Percentiles rank a stretch among this genome's conserved stretches.
These are phyloP conservation scores for Claviceps pusilla DNA, from an alignment of 2,329 filamentous ascomycete species.

Conservation along the genomic window DNA sequence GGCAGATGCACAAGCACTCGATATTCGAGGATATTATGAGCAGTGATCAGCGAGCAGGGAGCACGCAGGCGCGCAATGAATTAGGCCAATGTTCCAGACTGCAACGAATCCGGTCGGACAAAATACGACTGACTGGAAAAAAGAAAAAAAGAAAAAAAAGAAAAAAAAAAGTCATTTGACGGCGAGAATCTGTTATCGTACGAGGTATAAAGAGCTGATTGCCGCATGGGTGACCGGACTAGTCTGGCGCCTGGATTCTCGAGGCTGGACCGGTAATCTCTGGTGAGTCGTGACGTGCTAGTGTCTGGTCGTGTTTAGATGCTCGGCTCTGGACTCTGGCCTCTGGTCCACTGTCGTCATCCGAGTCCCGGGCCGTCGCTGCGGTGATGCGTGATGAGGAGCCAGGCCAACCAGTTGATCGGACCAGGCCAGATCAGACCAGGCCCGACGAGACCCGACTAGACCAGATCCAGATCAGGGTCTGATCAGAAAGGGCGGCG, in stretches of 20 bases:
- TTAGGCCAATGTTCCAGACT: neutral
- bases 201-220: neutral
- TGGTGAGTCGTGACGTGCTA: too few species aligned
- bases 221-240: neutral
- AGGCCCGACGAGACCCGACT: neutral
- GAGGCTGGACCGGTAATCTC: too few species aligned
- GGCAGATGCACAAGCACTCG: neutral
- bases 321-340: neutral
- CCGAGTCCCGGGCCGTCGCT: slow-evolving; percentile 1
- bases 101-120: neutral
- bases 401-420: neutral
- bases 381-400: slow-evolving; percentile 5
- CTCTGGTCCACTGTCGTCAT: neutral
- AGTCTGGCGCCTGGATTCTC: neutral
- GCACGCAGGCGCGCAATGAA: neutral
- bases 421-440: neutral
- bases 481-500: neutral
- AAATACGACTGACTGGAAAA: neutral
- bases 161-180: neutral
- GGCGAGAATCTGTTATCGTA: neutral
- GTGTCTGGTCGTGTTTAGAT: neutral
- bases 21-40: neutral
- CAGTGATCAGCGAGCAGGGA: too few species aligned
- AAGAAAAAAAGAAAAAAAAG: neutral
- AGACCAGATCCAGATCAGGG: neutral